Percentiles rank a stretch among this genome's conserved stretches.
Conservation (phyloP, 768 basidiomycete genomes). For the Saitozyma sp. region DNA sequence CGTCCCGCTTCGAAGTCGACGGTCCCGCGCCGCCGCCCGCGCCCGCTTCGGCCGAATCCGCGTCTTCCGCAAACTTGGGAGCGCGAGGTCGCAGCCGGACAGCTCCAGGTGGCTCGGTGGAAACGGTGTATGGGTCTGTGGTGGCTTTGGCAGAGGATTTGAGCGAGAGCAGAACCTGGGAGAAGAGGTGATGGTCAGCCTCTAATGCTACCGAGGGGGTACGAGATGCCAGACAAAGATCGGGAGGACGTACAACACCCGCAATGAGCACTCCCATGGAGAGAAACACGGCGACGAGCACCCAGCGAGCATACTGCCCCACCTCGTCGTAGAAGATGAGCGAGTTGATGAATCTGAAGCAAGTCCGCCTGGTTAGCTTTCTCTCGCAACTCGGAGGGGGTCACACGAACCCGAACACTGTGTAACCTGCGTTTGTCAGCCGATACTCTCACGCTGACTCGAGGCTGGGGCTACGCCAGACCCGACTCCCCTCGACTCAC, state of each 20-base stretch:
- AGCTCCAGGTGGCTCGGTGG: constrained; percentile 21
- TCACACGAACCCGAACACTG: constrained; percentile 35
- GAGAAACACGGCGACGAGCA: constrained; percentile 77
- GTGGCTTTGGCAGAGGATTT: constrained; percentile 57
- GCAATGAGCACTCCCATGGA: constrained; percentile 83
- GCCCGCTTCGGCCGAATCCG: constrained; percentile 5
- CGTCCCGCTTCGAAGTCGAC: constrained; percentile 1
- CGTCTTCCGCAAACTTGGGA: constrained; percentile 9
- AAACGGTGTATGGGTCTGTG: constrained; percentile 39
- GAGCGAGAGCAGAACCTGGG: constrained; percentile 73
- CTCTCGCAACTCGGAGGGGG: background rate
- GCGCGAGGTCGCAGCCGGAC: constrained; percentile 28
- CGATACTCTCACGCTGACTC: background rate
- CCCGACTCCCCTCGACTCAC: constrained; percentile 39
- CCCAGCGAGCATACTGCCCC: constrained; percentile 82
- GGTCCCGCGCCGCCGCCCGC: constrained; percentile 14
- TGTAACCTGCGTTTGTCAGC: constrained; percentile 17
- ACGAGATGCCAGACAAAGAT: background rate
- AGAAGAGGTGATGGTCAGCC: background rate
- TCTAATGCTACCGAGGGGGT: background rate
- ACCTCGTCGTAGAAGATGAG: constrained; percentile 79
- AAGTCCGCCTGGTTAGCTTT: background rate
- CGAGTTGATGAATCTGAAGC: constrained; percentile 63
- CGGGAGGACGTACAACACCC: constrained; percentile 63
- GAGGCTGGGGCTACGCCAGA: constrained; percentile 2